These are phyloP conservation scores for Alternaria brassicicola DNA, from an alignment of 2,329 filamentous ascomycete species.

Conservation along the genomic window DNA sequence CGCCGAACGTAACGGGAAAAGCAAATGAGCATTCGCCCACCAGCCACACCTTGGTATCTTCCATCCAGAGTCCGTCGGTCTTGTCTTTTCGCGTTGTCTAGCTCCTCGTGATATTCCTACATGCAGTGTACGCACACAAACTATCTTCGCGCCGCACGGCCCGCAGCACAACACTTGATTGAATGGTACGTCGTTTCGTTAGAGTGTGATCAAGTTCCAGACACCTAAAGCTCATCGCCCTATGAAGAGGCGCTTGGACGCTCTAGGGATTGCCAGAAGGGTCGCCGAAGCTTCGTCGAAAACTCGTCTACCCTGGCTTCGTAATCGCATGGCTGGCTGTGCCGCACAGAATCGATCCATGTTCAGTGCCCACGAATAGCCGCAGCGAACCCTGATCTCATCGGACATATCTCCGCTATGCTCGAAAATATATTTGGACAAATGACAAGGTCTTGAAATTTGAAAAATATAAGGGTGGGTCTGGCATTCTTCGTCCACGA, in stretches of 20 bases:
- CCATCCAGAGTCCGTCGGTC: neutral
- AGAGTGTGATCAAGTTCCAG: neutral
- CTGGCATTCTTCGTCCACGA: neutral
- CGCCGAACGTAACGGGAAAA: constrained; percentile 10
- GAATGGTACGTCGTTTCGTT: constrained; percentile 2
- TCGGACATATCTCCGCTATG: neutral
- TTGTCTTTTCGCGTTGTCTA: neutral
- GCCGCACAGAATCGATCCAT: neutral
- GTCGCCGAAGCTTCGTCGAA: constrained; percentile 1
- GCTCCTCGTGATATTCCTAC: neutral
- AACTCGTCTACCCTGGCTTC: constrained; percentile 1
- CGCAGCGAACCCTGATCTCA: constrained; percentile 1
- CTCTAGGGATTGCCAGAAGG: constrained; percentile 1
- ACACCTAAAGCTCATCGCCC: neutral
- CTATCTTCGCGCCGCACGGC: neutral
- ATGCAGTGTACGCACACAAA: neutral
- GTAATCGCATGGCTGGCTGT: neutral
- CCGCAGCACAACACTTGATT: neutral
- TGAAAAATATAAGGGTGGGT: neutral
- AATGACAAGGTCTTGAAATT: neutral
- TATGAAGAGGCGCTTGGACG: neutral
- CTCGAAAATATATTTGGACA: neutral
- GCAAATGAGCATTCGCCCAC: constrained; percentile 8
- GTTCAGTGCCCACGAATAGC: neutral
- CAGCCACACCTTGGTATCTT: constrained; percentile 3